Percentiles rank a stretch among this genome's conserved stretches.
Evolutionary conservation across 257 asterid species (phyloP).

Genomic region (Fraxinus excelsior): DNA sequence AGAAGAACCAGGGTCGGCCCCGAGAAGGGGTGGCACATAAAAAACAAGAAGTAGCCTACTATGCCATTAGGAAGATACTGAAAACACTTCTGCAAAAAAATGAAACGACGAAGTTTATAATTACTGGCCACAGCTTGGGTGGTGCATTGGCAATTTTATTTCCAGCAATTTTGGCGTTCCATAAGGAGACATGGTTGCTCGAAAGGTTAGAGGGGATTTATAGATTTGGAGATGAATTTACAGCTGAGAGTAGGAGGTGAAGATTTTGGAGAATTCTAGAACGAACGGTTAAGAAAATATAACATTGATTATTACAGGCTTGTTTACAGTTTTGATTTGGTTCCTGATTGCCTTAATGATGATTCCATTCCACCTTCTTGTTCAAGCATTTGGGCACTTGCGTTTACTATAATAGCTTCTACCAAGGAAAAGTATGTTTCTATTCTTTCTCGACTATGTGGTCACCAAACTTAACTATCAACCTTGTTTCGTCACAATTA

Average conservation of each 20-base stretch:
- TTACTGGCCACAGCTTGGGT: conserved; percentile 63
- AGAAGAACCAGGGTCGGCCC: conserved; percentile 50
- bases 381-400: conserved; percentile 66
- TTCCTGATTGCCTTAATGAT: conserved; percentile 62
- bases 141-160: conserved; percentile 52
- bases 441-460: too few relatives aligned
- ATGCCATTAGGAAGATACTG: conserved; percentile 35
- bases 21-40: conserved; percentile 4
- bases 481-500: too few relatives aligned
- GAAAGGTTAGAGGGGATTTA: conserved; percentile 45
- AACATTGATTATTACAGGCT: conserved; percentile 33
- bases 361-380: conserved; percentile 39
- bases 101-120: conserved; percentile 31
- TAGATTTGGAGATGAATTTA: conserved; percentile 53
- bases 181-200: conserved; percentile 41
- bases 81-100: conserved; percentile 7
- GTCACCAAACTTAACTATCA: too few relatives aligned
- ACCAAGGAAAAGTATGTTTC: conserved; percentile 33
- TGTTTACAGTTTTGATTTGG: conserved; percentile 49
- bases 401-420: conserved; percentile 50
- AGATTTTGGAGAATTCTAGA: conserved; percentile 39
- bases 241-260: conserved; percentile 58
- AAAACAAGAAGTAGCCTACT: conserved; percentile 42
- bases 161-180: conserved; percentile 37
- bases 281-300: conserved; percentile 18